A percentile compares a stretch with the other conserved stretches of the same genome.
phyloP scores from a whole-genome alignment of 2,329 filamentous ascomycete genomes.

The Penicillium sp. region DNA sequence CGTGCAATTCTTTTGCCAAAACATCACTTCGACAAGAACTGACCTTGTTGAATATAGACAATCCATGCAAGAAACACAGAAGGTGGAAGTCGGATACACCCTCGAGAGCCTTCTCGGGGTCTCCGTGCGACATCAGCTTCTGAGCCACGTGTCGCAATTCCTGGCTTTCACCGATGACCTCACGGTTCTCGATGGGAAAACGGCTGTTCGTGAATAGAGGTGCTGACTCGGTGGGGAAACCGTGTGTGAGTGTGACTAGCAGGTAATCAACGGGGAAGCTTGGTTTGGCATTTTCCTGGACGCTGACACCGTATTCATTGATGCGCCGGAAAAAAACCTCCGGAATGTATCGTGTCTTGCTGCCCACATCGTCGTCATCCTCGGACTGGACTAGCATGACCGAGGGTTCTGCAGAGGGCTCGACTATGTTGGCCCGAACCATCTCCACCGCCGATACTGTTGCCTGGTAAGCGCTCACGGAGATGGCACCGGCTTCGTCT shows the following conservation, averaged over 20 bases:
- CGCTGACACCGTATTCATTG: slow-evolving; percentile 95
- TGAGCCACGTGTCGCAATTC: slow-evolving; percentile 70
- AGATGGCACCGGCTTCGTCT: slow-evolving; percentile 84
- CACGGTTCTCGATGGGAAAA: slow-evolving; percentile 91
- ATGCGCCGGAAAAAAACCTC: slow-evolving; percentile 95
- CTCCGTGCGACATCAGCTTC: slow-evolving; percentile 67
- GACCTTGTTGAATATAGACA: slow-evolving; percentile 85
- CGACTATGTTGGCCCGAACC: slow-evolving; percentile 91
- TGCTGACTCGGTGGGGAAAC: slow-evolving; percentile 80
- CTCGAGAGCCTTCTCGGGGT: slow-evolving; percentile 62
- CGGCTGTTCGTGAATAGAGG: slow-evolving; percentile 71
- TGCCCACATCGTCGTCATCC: slow-evolving; percentile 71
- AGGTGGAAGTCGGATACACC: slow-evolving; percentile 92
- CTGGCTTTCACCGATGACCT: slow-evolving; percentile 81
- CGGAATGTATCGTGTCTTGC: slow-evolving; percentile 83
- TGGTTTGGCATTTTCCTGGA: slow-evolving; percentile 96
- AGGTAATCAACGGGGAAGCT: slow-evolving; percentile 96
- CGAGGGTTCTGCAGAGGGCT: slow-evolving; percentile 88
- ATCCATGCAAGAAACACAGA: slow-evolving; percentile 78
- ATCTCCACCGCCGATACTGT: slow-evolving; percentile 96
- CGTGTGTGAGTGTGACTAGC: slow-evolving; percentile 92
- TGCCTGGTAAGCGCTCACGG: slow-evolving; percentile 88
- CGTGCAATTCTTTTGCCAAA: neutral
- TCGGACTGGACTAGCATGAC: slow-evolving; percentile 95
- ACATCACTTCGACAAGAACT: slow-evolving; percentile 26